Base-by-base conservation (phyloP, 2,329 filamentous ascomycete genomes). In the Fusarium incarnatum region DNA sequence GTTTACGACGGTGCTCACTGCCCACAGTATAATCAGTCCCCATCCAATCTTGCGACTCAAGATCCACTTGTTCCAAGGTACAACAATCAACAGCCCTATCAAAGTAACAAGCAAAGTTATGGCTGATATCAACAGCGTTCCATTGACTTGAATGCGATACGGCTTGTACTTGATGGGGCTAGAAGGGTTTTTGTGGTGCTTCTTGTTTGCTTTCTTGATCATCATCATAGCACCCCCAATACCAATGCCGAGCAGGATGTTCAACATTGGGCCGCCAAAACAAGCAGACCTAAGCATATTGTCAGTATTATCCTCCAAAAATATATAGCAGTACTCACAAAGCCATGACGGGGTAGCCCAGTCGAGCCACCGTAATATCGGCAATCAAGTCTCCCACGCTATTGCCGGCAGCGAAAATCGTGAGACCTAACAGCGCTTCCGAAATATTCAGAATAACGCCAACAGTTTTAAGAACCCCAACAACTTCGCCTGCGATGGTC, bases 191-290 rank as follows among this genome's bases (percentile, higher is more conserved):
- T 91, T 90, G 28, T 83, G 80, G 65, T 93, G 89, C 55, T 85
- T 84, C 67, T 88, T 85, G 72, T 91, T 88, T 20, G 91, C 92
- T 32, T 88, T 86, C 57, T 87, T 86, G 18, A 97, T 85, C 60
- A 93, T 94, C 87, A 98, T 96, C 78, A 94, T 97, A 41, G 93
- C 87, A 18, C 96, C 96, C 27, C 92, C 92, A 6, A 98, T 84
- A n/a, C 96, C 96, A 55, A 99, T 94, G 1, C 96, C 96, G 6
- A 99, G 87, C 0, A 99, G 83, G 68, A 99, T 99, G 75, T 99
- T 99, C 42, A 99, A 87, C 94, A 99, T 95, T 0, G 96, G 96
- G 0, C 96, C 97, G n/a, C 96, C 96, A 78, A 99, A 98, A 78
- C 96, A 99, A 7, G 96, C 96, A 34, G 93, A 94, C 42, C 87